These are phyloP conservation scores for Trametes elegans DNA, from an alignment of 768 basidiomycete species.

Conservation along the genomic window DNA sequence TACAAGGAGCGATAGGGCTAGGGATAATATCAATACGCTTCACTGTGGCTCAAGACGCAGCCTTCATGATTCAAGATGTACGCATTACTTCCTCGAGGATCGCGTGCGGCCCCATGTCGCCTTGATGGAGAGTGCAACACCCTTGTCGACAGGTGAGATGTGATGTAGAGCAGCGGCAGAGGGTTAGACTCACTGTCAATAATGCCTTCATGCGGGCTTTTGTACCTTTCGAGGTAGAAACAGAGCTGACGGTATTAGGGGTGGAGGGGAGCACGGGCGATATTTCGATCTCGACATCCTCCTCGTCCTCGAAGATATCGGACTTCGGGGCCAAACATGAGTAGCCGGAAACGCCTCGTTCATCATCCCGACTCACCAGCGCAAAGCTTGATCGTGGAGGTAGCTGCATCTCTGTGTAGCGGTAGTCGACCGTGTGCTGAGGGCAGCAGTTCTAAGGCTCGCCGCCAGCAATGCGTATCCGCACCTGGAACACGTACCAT, in stretches of 20 bases:
- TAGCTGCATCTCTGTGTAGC: neutral
- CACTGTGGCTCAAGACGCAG: neutral
- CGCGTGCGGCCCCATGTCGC: neutral
- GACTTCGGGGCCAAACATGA: constrained; percentile 7
- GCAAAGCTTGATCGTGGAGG: constrained; percentile 20
- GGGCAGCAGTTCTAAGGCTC: neutral
- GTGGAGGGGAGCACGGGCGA: constrained; percentile 17
- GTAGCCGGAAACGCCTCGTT: neutral
- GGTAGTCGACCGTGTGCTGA: constrained; percentile 20
- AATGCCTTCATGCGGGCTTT: constrained; percentile 11
- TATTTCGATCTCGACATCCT: constrained; percentile 21
- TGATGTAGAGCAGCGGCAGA: neutral
- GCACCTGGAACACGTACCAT: constrained; percentile 7
- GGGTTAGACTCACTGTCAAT: constrained; percentile 1
- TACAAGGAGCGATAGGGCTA: neutral
- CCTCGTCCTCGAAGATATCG: constrained; percentile 26
- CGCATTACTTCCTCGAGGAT: constrained; percentile 8
- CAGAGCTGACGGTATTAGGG: constrained; percentile 12
- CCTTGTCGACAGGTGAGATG: neutral
- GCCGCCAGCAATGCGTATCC: neutral
- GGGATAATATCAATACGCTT: neutral
- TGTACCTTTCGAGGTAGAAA: constrained; percentile 6
- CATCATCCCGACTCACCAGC: constrained; percentile 7
- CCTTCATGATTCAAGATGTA: neutral
- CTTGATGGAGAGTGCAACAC: constrained; percentile 2